Conservation (phyloP, 805 yeast genomes). For the Saturnispora zaruensis region DNA sequence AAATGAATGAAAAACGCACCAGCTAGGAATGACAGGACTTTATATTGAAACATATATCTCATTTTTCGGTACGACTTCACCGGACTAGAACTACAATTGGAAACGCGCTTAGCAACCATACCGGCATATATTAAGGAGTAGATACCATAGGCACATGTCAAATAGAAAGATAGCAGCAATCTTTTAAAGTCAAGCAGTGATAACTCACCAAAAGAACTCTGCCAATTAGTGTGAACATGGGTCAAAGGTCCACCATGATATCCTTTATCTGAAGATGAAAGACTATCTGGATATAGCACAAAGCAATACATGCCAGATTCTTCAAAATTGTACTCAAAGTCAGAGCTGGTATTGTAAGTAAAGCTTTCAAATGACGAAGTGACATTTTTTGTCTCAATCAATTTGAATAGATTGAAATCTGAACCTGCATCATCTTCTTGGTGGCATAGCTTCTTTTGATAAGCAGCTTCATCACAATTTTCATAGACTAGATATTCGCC, state of each 20-base stretch:
- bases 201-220: conserved; percentile 25
- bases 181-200: conserved; percentile 23
- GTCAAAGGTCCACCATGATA: neutral
- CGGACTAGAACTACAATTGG: conserved; percentile 14
- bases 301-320: conserved; percentile 24
- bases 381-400: conserved; percentile 14
- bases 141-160: conserved; percentile 16
- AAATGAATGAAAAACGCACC: conserved; percentile 15
- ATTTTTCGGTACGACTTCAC: conserved; percentile 14
- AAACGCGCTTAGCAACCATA: conserved; percentile 12
- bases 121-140: conserved; percentile 13
- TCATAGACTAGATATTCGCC: neutral
- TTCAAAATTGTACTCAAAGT: conserved; percentile 14
- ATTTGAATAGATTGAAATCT: conserved; percentile 13
- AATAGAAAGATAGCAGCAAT: conserved; percentile 17
- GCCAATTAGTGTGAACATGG: conserved; percentile 21
- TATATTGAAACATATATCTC: conserved; percentile 21
- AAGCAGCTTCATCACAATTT: neutral
- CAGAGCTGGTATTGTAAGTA: conserved; percentile 7
- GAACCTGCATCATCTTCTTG: neutral
- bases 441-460: neutral
- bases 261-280: conserved; percentile 7
- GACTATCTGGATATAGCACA: conserved; percentile 15
- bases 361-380: conserved; percentile 16
- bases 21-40: conserved; percentile 18